Base-by-base conservation (phyloP, 2,329 filamentous ascomycete species). In the Aspergillus latus region DNA sequence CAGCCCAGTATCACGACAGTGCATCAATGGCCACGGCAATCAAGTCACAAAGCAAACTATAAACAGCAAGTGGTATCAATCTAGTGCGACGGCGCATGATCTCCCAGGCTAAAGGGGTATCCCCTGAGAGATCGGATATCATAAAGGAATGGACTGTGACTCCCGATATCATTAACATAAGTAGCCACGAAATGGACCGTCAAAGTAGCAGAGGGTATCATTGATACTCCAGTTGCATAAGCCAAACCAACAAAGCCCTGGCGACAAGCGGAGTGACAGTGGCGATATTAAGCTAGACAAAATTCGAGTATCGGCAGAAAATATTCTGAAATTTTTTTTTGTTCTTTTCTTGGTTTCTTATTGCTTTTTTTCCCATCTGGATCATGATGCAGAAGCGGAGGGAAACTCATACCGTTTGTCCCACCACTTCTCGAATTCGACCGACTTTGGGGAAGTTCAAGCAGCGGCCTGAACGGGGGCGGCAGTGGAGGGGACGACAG, bases 371-470 rank as follows among this genome's bases (percentile, higher is more conserved):
- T 15, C 54, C 55, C 21, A 21, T 45, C 40, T 54, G 62, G 65
- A 63, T 57, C 63, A 62, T 60, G 52, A 45, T 54, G 61, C 58
- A 54, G 59, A 63, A 63, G 63, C 59, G 60, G 52, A 62, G 60
- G 62, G 64, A 66, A 60, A 68, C 52, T 60, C 58, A 65, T 63
- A 71, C 61, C 61, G 68, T 55, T 66, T 61, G 58, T 73, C 72
- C 74, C 73, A 76, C 73, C 72, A 76, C 61, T 73, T 71, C 65
- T 76, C 72, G 64, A 68, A 74, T 66, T 75, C 72, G 58, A 73
- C 62, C 60, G 66, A 66, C 58, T 62, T 64, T 60, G 66, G 61
- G 59, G 60, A 62, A 64, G 61, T 74, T 76, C 71, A 76, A 66
- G 74, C 74, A 56, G 74, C 73, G 66, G 74, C 73, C 69, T 75